Conservation (phyloP, 2,329 filamentous ascomycete species). For the Coniochaeta sp. region DNA sequence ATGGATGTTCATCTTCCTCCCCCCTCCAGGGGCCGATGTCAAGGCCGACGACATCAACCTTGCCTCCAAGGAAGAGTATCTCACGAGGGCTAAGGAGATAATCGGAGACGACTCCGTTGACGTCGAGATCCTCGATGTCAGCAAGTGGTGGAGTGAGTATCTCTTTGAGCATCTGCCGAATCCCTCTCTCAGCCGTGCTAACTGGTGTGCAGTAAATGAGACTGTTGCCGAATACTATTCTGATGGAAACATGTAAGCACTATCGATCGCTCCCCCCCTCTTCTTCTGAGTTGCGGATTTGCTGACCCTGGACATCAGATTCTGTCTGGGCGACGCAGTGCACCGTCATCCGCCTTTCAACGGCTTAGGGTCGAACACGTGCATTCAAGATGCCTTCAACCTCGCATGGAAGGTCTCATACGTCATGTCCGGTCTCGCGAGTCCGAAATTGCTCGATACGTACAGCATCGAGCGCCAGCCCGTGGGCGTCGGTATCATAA, state of each 20-base stretch:
- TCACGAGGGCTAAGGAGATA: constrained; percentile 35
- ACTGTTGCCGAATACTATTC: constrained; percentile 51
- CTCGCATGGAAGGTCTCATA: constrained; percentile 48
- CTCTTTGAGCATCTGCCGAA: background rate
- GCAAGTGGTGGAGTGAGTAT: constrained; percentile 37
- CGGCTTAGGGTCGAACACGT: constrained; percentile 51
- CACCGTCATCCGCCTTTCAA: constrained; percentile 52
- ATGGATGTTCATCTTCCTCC: constrained; percentile 52
- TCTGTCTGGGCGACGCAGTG: constrained; percentile 50
- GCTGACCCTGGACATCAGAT: constrained; percentile 17
- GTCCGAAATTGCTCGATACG: constrained; percentile 29
- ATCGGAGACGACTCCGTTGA: constrained; percentile 47
- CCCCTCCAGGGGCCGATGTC: constrained; percentile 27
- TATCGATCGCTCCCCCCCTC: constrained; percentile 1
- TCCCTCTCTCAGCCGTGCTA: background rate
- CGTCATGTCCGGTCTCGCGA: constrained; percentile 32
- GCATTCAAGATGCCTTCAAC: constrained; percentile 50
- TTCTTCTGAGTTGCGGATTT: background rate
- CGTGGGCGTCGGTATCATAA: constrained; percentile 38
- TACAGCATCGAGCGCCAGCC: constrained; percentile 41
- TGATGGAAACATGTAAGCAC: constrained; percentile 30
- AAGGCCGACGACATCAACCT: constrained; percentile 21
- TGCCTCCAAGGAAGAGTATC: constrained; percentile 39
- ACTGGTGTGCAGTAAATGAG: constrained; percentile 41
- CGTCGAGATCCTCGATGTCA: constrained; percentile 43